phyloP scores from a whole-genome alignment of 1,139 yeast genomes.

The Candida smagusa region DNA sequence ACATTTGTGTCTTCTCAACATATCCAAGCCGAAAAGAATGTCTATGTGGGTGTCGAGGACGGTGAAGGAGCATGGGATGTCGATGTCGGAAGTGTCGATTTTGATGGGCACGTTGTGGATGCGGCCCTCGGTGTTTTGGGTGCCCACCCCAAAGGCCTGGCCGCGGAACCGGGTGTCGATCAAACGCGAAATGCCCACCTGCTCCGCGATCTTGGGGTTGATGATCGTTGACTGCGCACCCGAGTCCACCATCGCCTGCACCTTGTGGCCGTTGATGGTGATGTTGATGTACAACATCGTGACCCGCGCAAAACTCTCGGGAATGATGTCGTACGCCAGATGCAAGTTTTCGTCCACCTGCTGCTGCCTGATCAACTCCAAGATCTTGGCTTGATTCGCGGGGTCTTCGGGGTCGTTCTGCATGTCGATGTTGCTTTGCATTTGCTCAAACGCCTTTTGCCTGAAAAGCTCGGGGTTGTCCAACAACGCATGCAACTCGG shows the following conservation, averaged over 20 bases:
- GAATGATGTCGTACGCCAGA: slow-evolving; percentile 80
- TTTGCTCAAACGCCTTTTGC: slow-evolving; percentile 35
- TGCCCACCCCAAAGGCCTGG: slow-evolving; percentile 88
- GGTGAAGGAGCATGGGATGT: slow-evolving; percentile 74
- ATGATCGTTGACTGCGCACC: slow-evolving; percentile 92
- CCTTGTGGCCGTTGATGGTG: slow-evolving; percentile 72
- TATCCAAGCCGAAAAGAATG: slow-evolving; percentile 64
- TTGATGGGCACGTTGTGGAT: slow-evolving; percentile 87
- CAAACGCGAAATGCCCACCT: slow-evolving; percentile 64
- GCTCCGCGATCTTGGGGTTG: slow-evolving; percentile 73
- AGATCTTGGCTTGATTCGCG: slow-evolving; percentile 62
- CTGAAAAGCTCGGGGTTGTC: slow-evolving; percentile 55
- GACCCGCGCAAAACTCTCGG: slow-evolving; percentile 82
- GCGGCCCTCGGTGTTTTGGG: slow-evolving; percentile 72
- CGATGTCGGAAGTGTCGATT: slow-evolving; percentile 53
- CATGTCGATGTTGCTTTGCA: slow-evolving; percentile 21
- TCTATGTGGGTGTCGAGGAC: slow-evolving; percentile 79
- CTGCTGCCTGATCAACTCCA: slow-evolving; percentile 67
- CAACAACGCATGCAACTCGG: slow-evolving; percentile 42
- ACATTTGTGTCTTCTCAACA: slow-evolving; percentile 88
- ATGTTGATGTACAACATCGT: slow-evolving; percentile 80
- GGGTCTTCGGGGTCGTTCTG: slow-evolving; percentile 70
- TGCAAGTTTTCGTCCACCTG: slow-evolving; percentile 76
- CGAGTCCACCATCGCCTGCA: slow-evolving; percentile 92
- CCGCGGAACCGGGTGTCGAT: slow-evolving; percentile 83